Base-by-base conservation (phyloP, 768 basidiomycete genomes). In the Pluteus cervinus region DNA sequence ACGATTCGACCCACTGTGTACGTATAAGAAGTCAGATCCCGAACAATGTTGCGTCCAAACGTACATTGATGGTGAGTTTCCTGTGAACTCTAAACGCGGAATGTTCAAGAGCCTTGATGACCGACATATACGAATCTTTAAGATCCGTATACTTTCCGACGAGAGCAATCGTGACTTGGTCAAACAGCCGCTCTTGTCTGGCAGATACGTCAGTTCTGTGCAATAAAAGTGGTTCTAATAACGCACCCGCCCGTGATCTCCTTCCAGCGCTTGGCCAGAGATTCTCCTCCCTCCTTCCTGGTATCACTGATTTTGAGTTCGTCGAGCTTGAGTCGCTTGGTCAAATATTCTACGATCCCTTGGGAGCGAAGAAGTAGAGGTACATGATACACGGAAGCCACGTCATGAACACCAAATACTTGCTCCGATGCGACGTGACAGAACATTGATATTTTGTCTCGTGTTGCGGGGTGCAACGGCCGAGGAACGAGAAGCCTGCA, bases 381-480 rank as follows among this genome's bases (percentile, higher is more conserved):
- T 30, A 98, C 94, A 53, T 98, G 94, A 59, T 99, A 99, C 23
- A 97, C 91, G 25, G 92, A 96, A 7, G 85, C 81, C 33, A 98
- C 89, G 55, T 97, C 91, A 56, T 98, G 94, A 5, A 98, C 86
- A 38, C 92, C 94, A 35, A 99, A 72, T 26, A 98, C 94, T 51
- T 89, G 86, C 50, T 88, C 81, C 3, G 82, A 68, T 3, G 79
- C 66, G 49, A 99, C 94, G 52, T 99, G 94, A 61, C 94, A 97
- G 73, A 98, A 98, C 93, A 98, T 97, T 44, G 90, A 91, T 28
- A 99, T 94, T 61, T 99, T 99, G 53, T 82, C 75, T 62, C 92
- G 94, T 24, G 93, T 94, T 0, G 86, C 73, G 11, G 76, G 71
- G 37, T 83, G 76, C n/a, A 99, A 69, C 0, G 86, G 82, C 44